Conservation (phyloP, 2,329 filamentous ascomycete genomes). For the Fusarium austroafricanum region DNA sequence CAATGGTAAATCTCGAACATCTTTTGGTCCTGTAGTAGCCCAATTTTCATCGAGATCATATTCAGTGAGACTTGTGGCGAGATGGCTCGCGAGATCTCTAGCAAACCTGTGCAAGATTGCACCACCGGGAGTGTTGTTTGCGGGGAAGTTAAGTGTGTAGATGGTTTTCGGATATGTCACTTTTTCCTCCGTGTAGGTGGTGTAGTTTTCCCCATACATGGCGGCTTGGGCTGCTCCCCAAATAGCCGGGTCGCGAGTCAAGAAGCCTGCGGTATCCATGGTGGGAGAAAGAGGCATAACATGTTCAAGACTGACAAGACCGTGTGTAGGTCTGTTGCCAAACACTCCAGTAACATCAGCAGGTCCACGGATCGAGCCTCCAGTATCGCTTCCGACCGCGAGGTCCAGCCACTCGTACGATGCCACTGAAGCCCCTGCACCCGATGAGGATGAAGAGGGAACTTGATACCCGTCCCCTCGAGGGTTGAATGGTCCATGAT, state of each 20-base stretch:
- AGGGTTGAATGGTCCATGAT: conserved; percentile 57
- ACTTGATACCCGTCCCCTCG: conserved; percentile 60
- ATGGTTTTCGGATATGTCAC: accelerated
- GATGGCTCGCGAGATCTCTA: neutral
- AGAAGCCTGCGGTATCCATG: neutral
- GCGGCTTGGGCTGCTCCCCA: neutral
- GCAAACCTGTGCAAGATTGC: neutral
- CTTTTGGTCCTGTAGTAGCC: neutral
- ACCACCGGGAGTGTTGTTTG: neutral
- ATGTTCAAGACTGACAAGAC: conserved; percentile 49
- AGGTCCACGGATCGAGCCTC: conserved; percentile 56
- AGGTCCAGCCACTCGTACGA: conserved; percentile 58
- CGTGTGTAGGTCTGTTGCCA: conserved; percentile 57
- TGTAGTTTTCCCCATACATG: neutral
- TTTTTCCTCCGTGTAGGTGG: accelerated
- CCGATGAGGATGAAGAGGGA: conserved; percentile 57
- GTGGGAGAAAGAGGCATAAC: neutral
- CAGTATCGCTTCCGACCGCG: conserved; percentile 29
- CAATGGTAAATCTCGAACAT: neutral
- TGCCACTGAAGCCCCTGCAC: conserved; percentile 53
- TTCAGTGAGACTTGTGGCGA: neutral
- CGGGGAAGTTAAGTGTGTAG: neutral
- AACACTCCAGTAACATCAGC: conserved; percentile 57
- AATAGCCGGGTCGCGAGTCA: neutral
- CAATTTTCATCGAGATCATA: neutral